A percentile compares a stretch with the other conserved stretches of the same genome.
These are phyloP conservation scores for Coemansia sp. DNA, from an alignment of 371 early-diverging fungal species.

Conservation along the genomic window DNA sequence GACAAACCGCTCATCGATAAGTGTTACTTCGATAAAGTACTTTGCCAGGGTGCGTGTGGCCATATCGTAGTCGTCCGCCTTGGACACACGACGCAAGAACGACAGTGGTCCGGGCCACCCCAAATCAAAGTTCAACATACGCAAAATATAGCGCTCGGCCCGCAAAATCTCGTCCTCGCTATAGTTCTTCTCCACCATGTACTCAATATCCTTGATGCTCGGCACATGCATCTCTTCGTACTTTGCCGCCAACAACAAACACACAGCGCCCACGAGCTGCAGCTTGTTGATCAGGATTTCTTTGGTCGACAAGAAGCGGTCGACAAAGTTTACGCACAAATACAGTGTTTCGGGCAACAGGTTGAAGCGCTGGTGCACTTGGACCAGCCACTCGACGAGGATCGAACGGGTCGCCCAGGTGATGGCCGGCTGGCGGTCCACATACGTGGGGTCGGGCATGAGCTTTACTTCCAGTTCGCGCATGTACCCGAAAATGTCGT, in stretches of 20 bases:
- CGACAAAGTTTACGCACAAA: constrained; percentile 92
- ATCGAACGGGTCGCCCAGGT: constrained; percentile 89
- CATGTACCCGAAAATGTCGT: constrained; percentile 88
- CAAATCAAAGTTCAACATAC: constrained; percentile 77
- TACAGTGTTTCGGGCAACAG: constrained; percentile 96
- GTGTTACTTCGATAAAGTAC: constrained; percentile 93
- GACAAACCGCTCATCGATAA: constrained; percentile 85
- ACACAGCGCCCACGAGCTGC: constrained; percentile 94
- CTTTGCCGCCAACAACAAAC: constrained; percentile 94
- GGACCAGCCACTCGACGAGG: constrained; percentile 91
- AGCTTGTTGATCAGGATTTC: constrained; percentile 81
- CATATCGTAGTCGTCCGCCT: constrained; percentile 83
- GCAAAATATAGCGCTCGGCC: constrained; percentile 86
- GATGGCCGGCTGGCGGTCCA: constrained; percentile 76
- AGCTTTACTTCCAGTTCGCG: constrained; percentile 65
- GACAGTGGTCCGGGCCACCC: constrained; percentile 85
- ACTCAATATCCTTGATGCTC: constrained; percentile 74
- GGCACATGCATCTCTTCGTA: constrained; percentile 94
- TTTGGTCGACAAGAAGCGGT: constrained; percentile 92
- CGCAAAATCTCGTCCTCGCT: constrained; percentile 76
- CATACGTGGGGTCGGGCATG: constrained; percentile 79
- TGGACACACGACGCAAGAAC: constrained; percentile 86
- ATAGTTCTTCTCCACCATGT: constrained; percentile 77
- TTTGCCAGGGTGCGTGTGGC: constrained; percentile 89
- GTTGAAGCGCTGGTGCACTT: constrained; percentile 86